These are phyloP conservation scores for Camellia granthamiana DNA, from an alignment of 148 eudicot species.

Conservation along the genomic window DNA sequence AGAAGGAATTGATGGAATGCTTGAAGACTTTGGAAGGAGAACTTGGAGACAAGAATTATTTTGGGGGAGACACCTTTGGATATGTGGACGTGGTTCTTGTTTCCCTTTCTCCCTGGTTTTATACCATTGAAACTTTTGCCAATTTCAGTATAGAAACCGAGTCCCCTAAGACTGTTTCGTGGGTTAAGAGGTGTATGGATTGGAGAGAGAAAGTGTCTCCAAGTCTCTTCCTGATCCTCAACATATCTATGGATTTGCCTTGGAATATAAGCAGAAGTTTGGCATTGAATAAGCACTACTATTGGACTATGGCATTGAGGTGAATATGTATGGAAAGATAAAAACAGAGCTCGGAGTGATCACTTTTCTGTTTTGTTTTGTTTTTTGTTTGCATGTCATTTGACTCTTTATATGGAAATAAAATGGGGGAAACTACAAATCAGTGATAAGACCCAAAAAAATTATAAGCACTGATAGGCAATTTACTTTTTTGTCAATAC, in stretches of 20 bases:
- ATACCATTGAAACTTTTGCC: not conserved
- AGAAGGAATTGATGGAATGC: not conserved
- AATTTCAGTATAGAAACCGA: not conserved
- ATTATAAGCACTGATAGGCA: too few relatives aligned
- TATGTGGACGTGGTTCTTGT: not conserved
- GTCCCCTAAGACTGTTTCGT: not conserved
- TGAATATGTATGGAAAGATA: too few relatives aligned
- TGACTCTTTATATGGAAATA: too few relatives aligned
- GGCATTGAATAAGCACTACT: not conserved
- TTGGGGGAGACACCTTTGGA: not conserved
- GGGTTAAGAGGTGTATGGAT: constrained; percentile 6
- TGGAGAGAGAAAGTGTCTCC: not conserved
- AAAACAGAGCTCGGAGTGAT: too few relatives aligned
- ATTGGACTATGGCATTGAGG: not conserved
- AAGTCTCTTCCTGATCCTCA: not conserved
- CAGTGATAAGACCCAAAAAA: too few relatives aligned
- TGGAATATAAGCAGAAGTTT: not conserved
- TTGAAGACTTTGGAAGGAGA: constrained; percentile 2
- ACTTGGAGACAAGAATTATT: constrained; percentile 1
- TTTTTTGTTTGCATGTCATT: too few relatives aligned
- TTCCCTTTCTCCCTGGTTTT: constrained; percentile 4
- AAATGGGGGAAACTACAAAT: too few relatives aligned
- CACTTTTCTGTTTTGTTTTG: too few relatives aligned
- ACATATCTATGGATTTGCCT: not conserved
- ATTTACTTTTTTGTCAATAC: too few relatives aligned